These are phyloP conservation scores for Limnomonas spitsbergensis DNA, from an alignment of 139 green algal species.

Conservation along the genomic window DNA sequence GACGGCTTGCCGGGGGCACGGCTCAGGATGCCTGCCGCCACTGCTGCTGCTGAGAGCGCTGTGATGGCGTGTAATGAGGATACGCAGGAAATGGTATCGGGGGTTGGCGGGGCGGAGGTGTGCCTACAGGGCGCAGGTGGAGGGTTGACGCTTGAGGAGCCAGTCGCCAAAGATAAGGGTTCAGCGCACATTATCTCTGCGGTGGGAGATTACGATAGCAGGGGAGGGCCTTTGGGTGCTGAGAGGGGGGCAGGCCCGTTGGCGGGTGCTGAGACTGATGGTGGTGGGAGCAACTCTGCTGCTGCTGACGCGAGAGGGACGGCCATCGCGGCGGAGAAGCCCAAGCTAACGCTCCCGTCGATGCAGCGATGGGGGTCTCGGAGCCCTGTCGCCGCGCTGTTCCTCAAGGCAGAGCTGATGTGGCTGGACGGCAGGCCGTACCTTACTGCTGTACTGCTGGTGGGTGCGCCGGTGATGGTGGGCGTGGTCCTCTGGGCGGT, in stretches of 20 bases:
- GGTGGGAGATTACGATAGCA: too few relatives aligned
- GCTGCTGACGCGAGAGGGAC: not conserved
- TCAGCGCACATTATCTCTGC: too few relatives aligned
- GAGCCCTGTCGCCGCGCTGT: not conserved
- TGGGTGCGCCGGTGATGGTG: not conserved
- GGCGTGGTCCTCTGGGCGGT: not conserved
- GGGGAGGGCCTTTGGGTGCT: too few relatives aligned
- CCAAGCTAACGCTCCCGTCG: not conserved
- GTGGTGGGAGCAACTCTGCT: too few relatives aligned
- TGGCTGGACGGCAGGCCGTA: not conserved
- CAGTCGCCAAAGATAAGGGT: too few relatives aligned
- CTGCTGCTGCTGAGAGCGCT: not conserved
- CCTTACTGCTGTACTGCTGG: not conserved
- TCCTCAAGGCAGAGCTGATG: not conserved
- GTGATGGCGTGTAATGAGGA: too few relatives aligned
- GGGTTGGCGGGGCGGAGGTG: too few relatives aligned
- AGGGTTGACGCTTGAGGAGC: too few relatives aligned
- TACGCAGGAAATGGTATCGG: too few relatives aligned
- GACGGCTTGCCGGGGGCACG: not conserved
- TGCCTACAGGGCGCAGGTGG: too few relatives aligned
- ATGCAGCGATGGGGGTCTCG: not conserved
- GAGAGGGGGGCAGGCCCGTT: too few relatives aligned
- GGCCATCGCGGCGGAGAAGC: not conserved
- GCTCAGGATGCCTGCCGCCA: not conserved
- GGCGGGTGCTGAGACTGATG: too few relatives aligned